A percentile compares a stretch with the other conserved stretches of the same genome.
Conservation (phyloP, 176 grass and related monocot genomes). For the Coix lacrymajobi region DNA sequence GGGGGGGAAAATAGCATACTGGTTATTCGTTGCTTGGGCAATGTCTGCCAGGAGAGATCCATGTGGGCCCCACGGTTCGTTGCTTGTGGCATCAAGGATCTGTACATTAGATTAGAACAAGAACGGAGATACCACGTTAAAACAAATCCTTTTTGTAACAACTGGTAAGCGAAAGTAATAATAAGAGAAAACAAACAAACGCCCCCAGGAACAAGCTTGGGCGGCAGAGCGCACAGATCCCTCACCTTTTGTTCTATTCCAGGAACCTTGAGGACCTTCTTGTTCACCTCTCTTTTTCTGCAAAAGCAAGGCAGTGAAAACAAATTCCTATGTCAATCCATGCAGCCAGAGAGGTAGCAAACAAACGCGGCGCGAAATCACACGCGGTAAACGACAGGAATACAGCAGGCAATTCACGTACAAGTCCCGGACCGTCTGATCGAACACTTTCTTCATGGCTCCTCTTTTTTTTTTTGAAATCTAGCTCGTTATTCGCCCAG, state of each 20-base stretch:
- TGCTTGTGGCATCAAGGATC: constrained; percentile 98
- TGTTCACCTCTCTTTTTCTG: constrained; percentile 96
- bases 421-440: constrained; percentile 94
- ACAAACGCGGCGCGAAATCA: neutral
- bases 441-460: constrained; percentile 96
- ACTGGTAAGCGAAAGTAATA: neutral
- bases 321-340: neutral
- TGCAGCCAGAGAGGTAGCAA: neutral
- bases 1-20: constrained; percentile 39
- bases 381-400: neutral
- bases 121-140: neutral
- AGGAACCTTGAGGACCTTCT: constrained; percentile 96
- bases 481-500: constrained; percentile 15
- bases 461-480: neutral
- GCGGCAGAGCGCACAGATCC: constrained; percentile 6
- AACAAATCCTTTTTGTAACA: neutral
- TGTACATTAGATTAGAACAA: constrained; percentile 11
- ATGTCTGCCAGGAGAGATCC: constrained; percentile 91
- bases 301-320: neutral
- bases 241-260: constrained; percentile 84
- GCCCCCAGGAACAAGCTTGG: neutral
- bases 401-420: constrained; percentile 33
- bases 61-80: constrained; percentile 96
- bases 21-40: constrained; percentile 68
- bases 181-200: neutral